Evolutionary conservation across 176 grass and related monocot species (phyloP).

Genomic region (Pontederia paniculata): DNA sequence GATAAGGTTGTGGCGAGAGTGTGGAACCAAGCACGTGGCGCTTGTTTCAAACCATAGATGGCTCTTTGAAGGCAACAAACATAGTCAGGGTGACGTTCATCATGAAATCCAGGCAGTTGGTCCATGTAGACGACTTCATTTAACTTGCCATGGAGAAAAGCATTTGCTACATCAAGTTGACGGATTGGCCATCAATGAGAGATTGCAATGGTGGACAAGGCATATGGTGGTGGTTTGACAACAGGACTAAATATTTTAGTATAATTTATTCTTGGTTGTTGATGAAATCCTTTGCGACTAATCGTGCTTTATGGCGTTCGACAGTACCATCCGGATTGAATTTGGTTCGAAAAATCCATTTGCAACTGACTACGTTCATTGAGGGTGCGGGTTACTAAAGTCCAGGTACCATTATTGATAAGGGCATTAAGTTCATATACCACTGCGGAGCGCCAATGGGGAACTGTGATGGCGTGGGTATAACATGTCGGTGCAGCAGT

Average conservation of each 20-base stretch:
- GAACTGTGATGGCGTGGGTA: too few species aligned
- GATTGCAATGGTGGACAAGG: background rate
- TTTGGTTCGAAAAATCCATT: too few species aligned
- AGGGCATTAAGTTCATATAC: too few species aligned
- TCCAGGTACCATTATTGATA: too few species aligned
- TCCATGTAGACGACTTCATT: background rate
- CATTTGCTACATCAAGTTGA: background rate
- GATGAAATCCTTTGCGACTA: background rate
- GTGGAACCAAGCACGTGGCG: background rate
- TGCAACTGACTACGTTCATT: too few species aligned
- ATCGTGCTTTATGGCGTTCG: too few species aligned
- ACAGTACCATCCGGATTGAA: too few species aligned
- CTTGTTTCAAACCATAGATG: background rate
- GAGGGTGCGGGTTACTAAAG: too few species aligned
- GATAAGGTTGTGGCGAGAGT: background rate
- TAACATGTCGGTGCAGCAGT: too few species aligned
- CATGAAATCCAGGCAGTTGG: background rate
- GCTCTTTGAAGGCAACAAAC: background rate
- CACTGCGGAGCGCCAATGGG: too few species aligned
- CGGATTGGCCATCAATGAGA: background rate
- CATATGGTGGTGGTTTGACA: background rate
- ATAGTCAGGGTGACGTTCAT: background rate
- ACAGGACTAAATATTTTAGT: background rate
- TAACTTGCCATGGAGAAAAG: background rate
- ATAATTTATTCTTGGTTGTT: background rate